Evolutionary conservation across 177 flowering plant genomes (phyloP), one percentile per base, ranked within the genome.

Genomic region (Vitis hybrid): DNA sequence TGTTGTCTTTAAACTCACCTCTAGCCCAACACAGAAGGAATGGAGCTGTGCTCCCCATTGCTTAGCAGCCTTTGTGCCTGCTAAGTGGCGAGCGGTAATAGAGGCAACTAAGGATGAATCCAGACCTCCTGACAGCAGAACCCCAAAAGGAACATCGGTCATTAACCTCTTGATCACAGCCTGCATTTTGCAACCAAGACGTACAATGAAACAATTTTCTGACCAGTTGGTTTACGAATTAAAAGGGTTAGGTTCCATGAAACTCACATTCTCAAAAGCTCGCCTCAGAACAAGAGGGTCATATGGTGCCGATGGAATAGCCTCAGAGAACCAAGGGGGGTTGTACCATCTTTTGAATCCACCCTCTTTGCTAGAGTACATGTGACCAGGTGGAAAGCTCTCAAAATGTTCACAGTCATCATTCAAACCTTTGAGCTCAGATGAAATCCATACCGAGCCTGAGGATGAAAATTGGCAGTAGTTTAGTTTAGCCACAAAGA

Each of bases 131-230:
- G 97, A 92, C 7, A 92, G 77, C 55, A 92, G 77, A 70, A 92
- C 97, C 53, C 97, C 97, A 66, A 92, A 92, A 6, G 97, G 97
- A 19, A 90, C 97, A 78, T 92, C 96, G 51, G 96, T 90, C 97
- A 92, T 90, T n/a, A 92, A 76, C 82, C 97, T 88, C 76, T 92
- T 92, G 56, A 83, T 79, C 70, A 92, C 97, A 65, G 97, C 92
- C 97, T 91, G 77, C 66, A 72, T 29, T 58, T 60, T 15, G 10
- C 33, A 68, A 10, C 13, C 21, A 62, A 70, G 51, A 51, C 49
- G 19, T 65, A 39, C 5, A 39, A 39, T 39, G 45, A 39, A 39
- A 39, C 45, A 39, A 39, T 39, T 39, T 39, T 7, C 45, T 39
- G 9, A 39, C 45, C 8, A 7, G 45, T 5, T 14, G 9, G 14